Conservation (phyloP, 805 yeast species). For the Zygosaccharomyces bailii region DNA sequence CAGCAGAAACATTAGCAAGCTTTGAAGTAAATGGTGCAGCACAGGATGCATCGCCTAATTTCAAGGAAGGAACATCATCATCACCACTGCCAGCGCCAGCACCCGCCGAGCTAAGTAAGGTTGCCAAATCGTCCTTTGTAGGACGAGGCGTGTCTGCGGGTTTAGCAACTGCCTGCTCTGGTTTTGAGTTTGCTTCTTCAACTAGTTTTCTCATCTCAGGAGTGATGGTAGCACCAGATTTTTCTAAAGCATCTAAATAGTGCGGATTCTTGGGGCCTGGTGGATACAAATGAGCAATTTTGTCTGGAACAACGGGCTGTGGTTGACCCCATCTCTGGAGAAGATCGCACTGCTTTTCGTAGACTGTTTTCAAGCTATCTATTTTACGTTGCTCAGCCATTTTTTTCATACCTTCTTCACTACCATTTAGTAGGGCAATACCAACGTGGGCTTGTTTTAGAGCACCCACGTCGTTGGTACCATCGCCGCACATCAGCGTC, state of each 20-base stretch:
- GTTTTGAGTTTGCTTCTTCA: conserved; percentile 45
- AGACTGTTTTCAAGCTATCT: conserved; percentile 61
- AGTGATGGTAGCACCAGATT: conserved; percentile 75
- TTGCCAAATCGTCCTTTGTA: conserved; percentile 45
- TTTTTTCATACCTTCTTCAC: conserved; percentile 89
- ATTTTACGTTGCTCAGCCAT: conserved; percentile 74
- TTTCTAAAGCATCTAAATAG: conserved; percentile 80
- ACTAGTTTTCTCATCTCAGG: conserved; percentile 66
- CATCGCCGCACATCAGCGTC: conserved; percentile 99
- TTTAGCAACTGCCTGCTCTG: conserved; percentile 35
- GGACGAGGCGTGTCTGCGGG: conserved; percentile 34
- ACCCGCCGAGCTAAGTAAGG: conserved; percentile 28
- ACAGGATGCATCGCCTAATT: conserved; percentile 97
- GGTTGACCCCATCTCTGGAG: conserved; percentile 81
- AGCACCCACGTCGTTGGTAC: conserved; percentile 99
- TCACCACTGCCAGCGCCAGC: conserved; percentile 43
- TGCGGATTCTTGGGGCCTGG: conserved; percentile 92
- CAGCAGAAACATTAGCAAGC: conserved; percentile 85
- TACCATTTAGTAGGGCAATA: conserved; percentile 95
- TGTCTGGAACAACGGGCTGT: conserved; percentile 74
- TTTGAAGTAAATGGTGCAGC: conserved; percentile 99
- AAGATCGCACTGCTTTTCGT: conserved; percentile 78
- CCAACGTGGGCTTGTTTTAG: conserved; percentile 98
- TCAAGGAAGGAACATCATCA: conserved; percentile 84
- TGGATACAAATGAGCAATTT: conserved; percentile 93